Percentiles rank a stretch among this genome's conserved stretches.
Conservation (phyloP, 2,329 filamentous ascomycete species). For the Coniochaeta pulveracea region DNA sequence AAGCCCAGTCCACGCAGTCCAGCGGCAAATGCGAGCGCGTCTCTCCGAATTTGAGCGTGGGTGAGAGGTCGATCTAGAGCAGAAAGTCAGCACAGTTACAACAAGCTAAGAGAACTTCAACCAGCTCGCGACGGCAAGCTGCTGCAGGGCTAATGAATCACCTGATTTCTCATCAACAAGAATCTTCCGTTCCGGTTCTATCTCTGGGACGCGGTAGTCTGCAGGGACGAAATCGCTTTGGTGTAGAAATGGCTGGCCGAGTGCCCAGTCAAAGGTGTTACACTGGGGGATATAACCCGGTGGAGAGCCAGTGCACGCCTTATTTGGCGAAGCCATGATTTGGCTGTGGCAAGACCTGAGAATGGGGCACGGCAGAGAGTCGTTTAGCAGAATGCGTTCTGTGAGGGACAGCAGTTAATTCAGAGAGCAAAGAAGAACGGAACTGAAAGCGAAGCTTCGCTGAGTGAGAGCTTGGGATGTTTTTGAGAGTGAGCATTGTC, state of each 20-base stretch:
- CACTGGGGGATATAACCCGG: conserved; percentile 12
- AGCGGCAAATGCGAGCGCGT: conserved; percentile 23
- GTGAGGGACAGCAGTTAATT: too few relatives aligned
- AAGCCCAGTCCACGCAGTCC: conserved; percentile 24
- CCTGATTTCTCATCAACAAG: conserved; percentile 28
- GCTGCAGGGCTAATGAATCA: conserved; percentile 12
- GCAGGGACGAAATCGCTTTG: conserved; percentile 18
- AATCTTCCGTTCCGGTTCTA: conserved; percentile 21
- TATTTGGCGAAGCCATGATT: too few relatives aligned
- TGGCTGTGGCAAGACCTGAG: too few relatives aligned
- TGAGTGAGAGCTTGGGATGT: too few relatives aligned
- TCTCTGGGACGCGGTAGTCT: conserved; percentile 18
- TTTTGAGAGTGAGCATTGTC: too few relatives aligned
- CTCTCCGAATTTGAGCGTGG: conserved; percentile 18
- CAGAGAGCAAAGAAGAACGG: too few relatives aligned
- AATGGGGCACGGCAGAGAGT: too few relatives aligned
- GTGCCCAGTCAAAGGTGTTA: conserved; percentile 24
- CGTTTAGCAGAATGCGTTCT: too few relatives aligned
- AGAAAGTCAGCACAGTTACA: not conserved
- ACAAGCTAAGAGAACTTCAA: not conserved
- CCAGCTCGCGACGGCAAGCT: not conserved
- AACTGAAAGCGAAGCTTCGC: too few relatives aligned
- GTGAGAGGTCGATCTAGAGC: conserved; percentile 23
- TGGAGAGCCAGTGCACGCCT: conserved; percentile 11
- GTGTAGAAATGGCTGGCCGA: conserved; percentile 23